phyloP scores from a whole-genome alignment of 345 rosid species.

The Gossypium stocksii region DNA sequence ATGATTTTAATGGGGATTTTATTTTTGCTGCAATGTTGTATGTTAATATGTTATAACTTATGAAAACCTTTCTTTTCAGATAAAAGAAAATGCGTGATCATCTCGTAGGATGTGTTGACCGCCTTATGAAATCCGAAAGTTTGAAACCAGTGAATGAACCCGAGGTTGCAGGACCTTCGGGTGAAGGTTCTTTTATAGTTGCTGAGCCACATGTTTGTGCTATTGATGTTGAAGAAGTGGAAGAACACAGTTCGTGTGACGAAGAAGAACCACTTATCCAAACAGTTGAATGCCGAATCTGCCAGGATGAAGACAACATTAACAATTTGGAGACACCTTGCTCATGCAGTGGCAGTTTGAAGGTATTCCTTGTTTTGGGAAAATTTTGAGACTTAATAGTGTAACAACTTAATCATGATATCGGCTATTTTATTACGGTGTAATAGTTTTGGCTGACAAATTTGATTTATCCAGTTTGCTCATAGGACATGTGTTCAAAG shows the following conservation, averaged over 20 bases:
- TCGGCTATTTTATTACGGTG: not conserved
- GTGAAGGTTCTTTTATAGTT: constrained; percentile 35
- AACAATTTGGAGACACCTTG: constrained; percentile 85
- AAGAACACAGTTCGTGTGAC: constrained; percentile 22
- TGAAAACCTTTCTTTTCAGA: not conserved
- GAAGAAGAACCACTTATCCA: constrained; percentile 71
- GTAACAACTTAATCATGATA: not conserved
- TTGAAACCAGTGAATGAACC: constrained; percentile 26
- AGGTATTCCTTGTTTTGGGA: constrained; percentile 38
- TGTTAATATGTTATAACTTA: not conserved
- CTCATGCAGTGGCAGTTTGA: constrained; percentile 92
- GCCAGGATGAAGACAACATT: constrained; percentile 88
- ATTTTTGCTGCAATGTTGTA: constrained; percentile 6
- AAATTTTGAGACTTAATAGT: not conserved
- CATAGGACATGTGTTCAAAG: constrained; percentile 96
- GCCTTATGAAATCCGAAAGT: constrained; percentile 42
- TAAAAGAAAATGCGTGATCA: constrained; percentile 60
- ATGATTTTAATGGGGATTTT: not conserved
- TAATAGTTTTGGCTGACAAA: constrained; percentile 7
- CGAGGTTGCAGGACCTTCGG: constrained; percentile 28
- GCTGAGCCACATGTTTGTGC: constrained; percentile 30
- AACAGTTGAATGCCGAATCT: constrained; percentile 83
- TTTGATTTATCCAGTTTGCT: constrained; percentile 56
- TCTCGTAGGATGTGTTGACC: constrained; percentile 64
- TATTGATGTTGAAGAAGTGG: constrained; percentile 27